These are phyloP conservation scores for Metarhizium guizhouense DNA, from an alignment of 2,329 filamentous ascomycete species.

Conservation along the genomic window DNA sequence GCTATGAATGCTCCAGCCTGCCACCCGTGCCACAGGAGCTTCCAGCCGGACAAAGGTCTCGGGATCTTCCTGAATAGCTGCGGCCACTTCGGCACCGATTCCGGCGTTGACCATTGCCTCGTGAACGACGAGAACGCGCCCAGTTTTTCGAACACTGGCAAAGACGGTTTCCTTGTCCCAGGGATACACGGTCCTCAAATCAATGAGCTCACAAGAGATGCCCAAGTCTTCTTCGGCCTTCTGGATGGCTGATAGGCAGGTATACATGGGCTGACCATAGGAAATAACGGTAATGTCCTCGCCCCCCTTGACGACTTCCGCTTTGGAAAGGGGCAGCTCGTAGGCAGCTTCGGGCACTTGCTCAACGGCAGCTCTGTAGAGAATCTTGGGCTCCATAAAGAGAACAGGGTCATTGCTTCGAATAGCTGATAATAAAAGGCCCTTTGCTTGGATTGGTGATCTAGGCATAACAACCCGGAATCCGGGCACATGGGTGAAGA, in stretches of 20 bases:
- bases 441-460: conserved; percentile 82
- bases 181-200: conserved; percentile 79
- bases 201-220: conserved; percentile 73
- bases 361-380: conserved; percentile 86
- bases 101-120: conserved; percentile 89
- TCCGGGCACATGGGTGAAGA: conserved; percentile 84
- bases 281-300: conserved; percentile 76
- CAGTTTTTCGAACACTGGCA: conserved; percentile 78
- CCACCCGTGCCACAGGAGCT: conserved; percentile 75
- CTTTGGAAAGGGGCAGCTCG: conserved; percentile 75
- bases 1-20: conserved; percentile 83
- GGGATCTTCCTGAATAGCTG: conserved; percentile 71
- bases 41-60: conserved; percentile 74
- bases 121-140: conserved; percentile 78
- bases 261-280: conserved; percentile 84
- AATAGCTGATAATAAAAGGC: conserved; percentile 68
- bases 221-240: conserved; percentile 68
- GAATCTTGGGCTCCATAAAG: conserved; percentile 89
- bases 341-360: conserved; percentile 78
- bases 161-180: conserved; percentile 82
- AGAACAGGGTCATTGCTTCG: conserved; percentile 78
- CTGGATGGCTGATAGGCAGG: conserved; percentile 67
- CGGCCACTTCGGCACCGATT: conserved; percentile 80
- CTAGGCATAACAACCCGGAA: conserved; percentile 78
- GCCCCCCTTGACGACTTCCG: conserved; percentile 73